These are phyloP conservation scores for Fusarium dimerum DNA, from an alignment of 2,329 filamentous ascomycete genomes.

Conservation along the genomic window DNA sequence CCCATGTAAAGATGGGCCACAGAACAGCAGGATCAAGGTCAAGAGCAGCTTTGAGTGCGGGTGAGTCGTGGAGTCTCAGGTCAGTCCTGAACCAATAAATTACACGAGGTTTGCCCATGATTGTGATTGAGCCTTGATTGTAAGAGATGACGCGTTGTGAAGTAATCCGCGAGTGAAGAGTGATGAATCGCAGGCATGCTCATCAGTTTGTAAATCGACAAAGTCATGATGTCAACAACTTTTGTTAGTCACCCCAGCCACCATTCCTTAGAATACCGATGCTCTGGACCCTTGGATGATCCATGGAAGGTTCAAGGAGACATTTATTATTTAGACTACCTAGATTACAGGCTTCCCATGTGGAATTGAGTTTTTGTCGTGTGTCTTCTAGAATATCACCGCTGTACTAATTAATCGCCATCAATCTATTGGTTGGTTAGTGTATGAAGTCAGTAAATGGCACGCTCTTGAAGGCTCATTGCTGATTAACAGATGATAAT, in stretches of 20 bases:
- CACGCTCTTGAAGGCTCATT: no score
- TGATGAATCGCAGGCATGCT: neutral
- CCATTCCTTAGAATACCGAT: conserved; percentile 3
- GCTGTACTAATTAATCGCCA: no score
- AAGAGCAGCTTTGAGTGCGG: conserved; percentile 70
- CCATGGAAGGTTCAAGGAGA: neutral
- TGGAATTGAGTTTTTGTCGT: no score
- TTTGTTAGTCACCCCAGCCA: conserved; percentile 15
- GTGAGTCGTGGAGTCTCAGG: conserved; percentile 75
- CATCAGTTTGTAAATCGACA: neutral
- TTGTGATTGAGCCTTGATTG: no score
- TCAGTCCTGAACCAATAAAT: conserved; percentile 82
- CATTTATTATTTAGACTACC: neutral
- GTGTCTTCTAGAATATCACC: no score
- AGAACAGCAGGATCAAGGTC: conserved; percentile 68
- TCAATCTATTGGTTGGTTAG: no score
- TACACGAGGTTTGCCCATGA: conserved; percentile 47
- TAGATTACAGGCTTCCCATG: no score
- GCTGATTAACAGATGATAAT: no score
- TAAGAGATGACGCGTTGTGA: no score
- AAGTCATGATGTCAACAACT: conserved; percentile 31
- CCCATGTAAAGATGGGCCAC: conserved; percentile 80
- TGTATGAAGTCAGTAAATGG: no score
- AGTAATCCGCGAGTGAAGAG: neutral
- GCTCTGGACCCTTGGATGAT: conserved; percentile 1